Evolutionary conservation across 2,329 filamentous ascomycete genomes (phyloP).

Genomic region (Pseudocercospora vitis): DNA sequence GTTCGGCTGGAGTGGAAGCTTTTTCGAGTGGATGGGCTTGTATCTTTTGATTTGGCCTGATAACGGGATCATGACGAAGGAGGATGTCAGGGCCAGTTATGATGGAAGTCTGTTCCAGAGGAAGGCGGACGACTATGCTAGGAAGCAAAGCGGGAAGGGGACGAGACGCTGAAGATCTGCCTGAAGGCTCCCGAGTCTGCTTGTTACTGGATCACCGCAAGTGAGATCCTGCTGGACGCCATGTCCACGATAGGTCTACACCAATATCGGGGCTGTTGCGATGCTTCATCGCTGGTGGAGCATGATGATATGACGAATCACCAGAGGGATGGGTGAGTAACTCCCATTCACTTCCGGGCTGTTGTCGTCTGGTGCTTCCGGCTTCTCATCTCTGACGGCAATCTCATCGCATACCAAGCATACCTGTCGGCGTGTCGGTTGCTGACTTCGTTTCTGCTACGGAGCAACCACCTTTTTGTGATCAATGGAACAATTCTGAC

Average conservation of each 20-base stretch:
- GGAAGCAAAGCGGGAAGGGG: slow-evolving; percentile 17
- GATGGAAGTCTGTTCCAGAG: slow-evolving; percentile 55
- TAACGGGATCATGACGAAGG: slow-evolving; percentile 58
- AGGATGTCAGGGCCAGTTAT: slow-evolving; percentile 56
- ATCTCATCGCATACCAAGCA: slow-evolving; percentile 53
- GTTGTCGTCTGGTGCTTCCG: slow-evolving; percentile 65
- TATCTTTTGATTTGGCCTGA: slow-evolving; percentile 57
- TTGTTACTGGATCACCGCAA: no score
- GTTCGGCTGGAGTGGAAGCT: slow-evolving; percentile 48
- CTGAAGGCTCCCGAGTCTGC: no score
- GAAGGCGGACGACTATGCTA: slow-evolving; percentile 39
- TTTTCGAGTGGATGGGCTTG: slow-evolving; percentile 52
- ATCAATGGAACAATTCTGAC: no score
- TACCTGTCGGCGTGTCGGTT: slow-evolving; percentile 48
- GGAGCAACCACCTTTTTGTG: no score
- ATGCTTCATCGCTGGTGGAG: slow-evolving; percentile 64
- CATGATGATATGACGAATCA: slow-evolving; percentile 61
- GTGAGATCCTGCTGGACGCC: no score
- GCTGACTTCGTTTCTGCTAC: no score
- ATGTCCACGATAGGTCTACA: no score
- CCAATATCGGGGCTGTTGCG: no score
- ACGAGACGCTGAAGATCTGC: slow-evolving; percentile 48
- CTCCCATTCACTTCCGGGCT: slow-evolving; percentile 62
- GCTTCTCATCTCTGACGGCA: slow-evolving; percentile 67
- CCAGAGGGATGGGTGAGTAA: slow-evolving; percentile 63